Conservation (phyloP, 768 basidiomycete species). For the Coprinopsis marcescibilis region DNA sequence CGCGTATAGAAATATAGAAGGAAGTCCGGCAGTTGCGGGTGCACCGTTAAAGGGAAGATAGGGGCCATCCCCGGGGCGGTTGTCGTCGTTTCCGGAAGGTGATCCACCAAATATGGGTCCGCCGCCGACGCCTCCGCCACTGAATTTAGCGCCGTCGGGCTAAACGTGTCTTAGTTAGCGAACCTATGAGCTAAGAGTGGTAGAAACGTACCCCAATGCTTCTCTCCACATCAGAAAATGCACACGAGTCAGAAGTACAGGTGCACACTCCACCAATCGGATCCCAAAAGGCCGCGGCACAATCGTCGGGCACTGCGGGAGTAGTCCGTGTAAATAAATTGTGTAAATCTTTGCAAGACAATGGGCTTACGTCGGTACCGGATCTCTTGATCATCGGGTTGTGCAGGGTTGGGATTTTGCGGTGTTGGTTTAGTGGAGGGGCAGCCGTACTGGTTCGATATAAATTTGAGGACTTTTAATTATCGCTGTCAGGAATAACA, state of each 20-base stretch:
- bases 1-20: too few species aligned
- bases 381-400: conserved; percentile 40
- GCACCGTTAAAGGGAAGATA: too few species aligned
- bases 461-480: not conserved
- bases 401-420: conserved; percentile 60
- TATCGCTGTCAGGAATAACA: not conserved
- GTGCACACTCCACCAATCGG: conserved; percentile 61
- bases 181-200: not conserved
- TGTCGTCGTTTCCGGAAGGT: conserved; percentile 1
- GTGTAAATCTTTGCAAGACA: not conserved
- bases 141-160: conserved; percentile 14
- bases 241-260: conserved; percentile 51
- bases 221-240: conserved; percentile 57
- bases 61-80: too few species aligned
- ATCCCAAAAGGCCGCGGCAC: conserved; percentile 79
- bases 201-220: conserved; percentile 13
- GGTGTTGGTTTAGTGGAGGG: conserved; percentile 49
- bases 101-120: not conserved
- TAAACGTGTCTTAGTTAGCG: not conserved
- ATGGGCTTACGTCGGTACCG: conserved; percentile 50
- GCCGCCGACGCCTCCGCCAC: conserved; percentile 14
- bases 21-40: too few species aligned
- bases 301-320: conserved; percentile 55
- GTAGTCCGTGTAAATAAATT: conserved; percentile 1
- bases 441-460: conserved; percentile 59